Evolutionary conservation across 2,329 filamentous ascomycete species (phyloP).

Genomic region (Cryphonectria carpinicola): DNA sequence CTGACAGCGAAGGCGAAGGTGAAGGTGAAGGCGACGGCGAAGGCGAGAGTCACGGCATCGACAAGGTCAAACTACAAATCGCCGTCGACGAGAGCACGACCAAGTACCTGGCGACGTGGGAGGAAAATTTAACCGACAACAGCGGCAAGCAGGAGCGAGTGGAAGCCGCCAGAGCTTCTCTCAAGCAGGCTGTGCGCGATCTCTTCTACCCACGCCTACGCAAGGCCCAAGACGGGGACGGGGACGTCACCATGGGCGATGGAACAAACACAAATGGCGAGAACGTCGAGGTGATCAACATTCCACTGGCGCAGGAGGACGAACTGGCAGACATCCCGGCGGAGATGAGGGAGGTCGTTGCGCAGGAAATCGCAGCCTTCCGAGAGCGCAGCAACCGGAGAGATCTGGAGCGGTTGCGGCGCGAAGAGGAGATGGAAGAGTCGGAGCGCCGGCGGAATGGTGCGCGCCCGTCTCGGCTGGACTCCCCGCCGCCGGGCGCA

Average conservation of each 20-base stretch:
- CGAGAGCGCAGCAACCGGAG: constrained; percentile 86
- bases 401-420: constrained; percentile 82
- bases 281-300: constrained; percentile 84
- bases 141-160: constrained; percentile 68
- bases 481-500: constrained; percentile 70
- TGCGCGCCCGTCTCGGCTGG: constrained; percentile 66
- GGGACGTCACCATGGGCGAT: constrained; percentile 73
- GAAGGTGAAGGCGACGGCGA: constrained; percentile 45
- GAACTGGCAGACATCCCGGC: constrained; percentile 94
- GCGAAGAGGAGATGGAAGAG: constrained; percentile 92
- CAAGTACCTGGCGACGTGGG: constrained; percentile 84
- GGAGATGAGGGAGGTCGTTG: constrained; percentile 94
- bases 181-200: constrained; percentile 71
- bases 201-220: constrained; percentile 68
- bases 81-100: constrained; percentile 81
- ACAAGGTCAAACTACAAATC: constrained; percentile 73
- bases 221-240: constrained; percentile 62
- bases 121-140: constrained; percentile 67
- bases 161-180: constrained; percentile 67
- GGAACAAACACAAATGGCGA: constrained; percentile 51
- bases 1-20: constrained; percentile 38
- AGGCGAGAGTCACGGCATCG: constrained; percentile 56
- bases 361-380: constrained; percentile 92
- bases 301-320: constrained; percentile 85
- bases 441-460: constrained; percentile 77